A percentile compares a stretch with the other conserved stretches of the same genome.
Evolutionary conservation across 1,284 basidiomycete species (phyloP).

Genomic region (Vanrija humicola): DNA sequence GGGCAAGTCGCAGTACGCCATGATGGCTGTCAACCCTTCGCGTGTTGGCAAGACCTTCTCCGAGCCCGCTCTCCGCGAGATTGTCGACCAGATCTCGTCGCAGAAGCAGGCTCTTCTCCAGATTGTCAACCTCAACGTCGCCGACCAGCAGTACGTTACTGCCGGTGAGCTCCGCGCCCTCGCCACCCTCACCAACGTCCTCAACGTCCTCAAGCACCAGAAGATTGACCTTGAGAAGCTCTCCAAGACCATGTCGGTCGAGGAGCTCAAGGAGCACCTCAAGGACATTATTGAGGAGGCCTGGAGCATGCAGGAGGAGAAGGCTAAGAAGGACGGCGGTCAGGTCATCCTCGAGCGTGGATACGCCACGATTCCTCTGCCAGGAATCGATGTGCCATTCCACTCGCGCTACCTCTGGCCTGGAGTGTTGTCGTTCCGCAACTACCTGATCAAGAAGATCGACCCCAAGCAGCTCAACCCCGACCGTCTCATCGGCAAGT

Average conservation of each 20-base stretch:
- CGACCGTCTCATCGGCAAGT: conserved; percentile 86
- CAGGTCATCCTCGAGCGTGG: conserved; percentile 93
- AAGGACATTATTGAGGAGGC: conserved; percentile 86
- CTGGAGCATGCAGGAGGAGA: conserved; percentile 66
- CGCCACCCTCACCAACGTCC: conserved; percentile 89
- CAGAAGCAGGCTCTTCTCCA: conserved; percentile 78
- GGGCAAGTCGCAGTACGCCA: conserved; percentile 93
- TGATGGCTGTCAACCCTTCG: conserved; percentile 97
- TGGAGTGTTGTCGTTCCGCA: conserved; percentile 71
- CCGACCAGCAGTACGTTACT: conserved; percentile 80
- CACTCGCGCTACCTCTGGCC: conserved; percentile 97
- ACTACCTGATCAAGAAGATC: conserved; percentile 97
- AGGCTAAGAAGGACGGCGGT: conserved; percentile 66
- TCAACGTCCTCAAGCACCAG: conserved; percentile 94
- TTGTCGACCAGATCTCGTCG: conserved; percentile 82
- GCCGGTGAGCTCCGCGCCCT: conserved; percentile 92
- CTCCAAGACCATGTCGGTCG: conserved; percentile 46
- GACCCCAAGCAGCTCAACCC: conserved; percentile 84
- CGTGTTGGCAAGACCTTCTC: conserved; percentile 91
- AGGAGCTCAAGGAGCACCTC: conserved; percentile 56
- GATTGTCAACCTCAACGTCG: conserved; percentile 96
- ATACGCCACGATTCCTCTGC: conserved; percentile 90
- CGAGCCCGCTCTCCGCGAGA: conserved; percentile 83
- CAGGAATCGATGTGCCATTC: conserved; percentile 98
- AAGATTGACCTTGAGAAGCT: conserved; percentile 96